These are phyloP conservation scores for Antitrichia curtipendula DNA, from an alignment of 225 moss, liverwort and hornwort species.

Conservation along the genomic window DNA sequence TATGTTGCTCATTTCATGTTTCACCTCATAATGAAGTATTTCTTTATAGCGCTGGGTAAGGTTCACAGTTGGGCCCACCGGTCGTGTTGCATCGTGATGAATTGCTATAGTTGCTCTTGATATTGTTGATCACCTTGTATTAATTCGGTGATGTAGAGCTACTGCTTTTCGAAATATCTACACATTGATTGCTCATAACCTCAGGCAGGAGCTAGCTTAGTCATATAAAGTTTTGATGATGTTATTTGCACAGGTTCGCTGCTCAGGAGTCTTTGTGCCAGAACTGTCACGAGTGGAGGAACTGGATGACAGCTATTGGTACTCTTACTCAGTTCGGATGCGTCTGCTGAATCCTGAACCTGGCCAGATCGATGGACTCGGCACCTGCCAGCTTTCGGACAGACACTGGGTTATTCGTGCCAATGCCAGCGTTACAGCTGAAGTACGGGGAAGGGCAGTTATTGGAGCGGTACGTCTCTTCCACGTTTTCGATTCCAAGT, in stretches of 20 bases:
- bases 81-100: neutral
- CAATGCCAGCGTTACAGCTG: slow-evolving; percentile 20
- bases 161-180: neutral
- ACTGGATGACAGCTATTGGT: slow-evolving; percentile 41
- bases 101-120: neutral
- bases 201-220: neutral
- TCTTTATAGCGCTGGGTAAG: neutral
- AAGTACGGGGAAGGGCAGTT: slow-evolving; percentile 63
- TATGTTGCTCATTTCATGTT: neutral
- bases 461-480: slow-evolving; percentile 51
- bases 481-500: neutral
- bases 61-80: neutral
- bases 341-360: slow-evolving; percentile 35
- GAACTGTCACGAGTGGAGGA: slow-evolving; percentile 54
- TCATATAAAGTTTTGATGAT: neutral
- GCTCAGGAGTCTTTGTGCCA: slow-evolving; percentile 82
- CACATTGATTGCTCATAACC: neutral
- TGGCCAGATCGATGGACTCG: slow-evolving; percentile 16
- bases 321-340: slow-evolving; percentile 84
- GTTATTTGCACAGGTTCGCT: slow-evolving; percentile 55
- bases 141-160: neutral
- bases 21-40: neutral
- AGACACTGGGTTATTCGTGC: slow-evolving; percentile 75
- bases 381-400: slow-evolving; percentile 54
- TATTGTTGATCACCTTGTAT: neutral